Evolutionary conservation across 2,329 filamentous ascomycete species (phyloP).

Genomic region (Cladosporium oxysporum): DNA sequence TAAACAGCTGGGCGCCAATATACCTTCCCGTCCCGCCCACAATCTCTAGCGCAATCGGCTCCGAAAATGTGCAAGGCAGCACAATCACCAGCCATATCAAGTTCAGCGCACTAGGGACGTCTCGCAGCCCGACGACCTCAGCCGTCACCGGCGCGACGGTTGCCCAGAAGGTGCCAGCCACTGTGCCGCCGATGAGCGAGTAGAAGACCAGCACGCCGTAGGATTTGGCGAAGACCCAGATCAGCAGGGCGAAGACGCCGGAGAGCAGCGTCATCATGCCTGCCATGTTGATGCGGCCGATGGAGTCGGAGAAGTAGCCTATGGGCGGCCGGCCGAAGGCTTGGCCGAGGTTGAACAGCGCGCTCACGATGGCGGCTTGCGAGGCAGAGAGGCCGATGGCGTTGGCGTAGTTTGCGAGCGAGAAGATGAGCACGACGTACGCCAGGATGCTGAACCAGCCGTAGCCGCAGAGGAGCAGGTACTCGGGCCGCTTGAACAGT

Average conservation of each 20-base stretch:
- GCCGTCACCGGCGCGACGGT: conserved; percentile 69
- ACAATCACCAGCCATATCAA: conserved; percentile 72
- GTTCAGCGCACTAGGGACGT: conserved; percentile 69
- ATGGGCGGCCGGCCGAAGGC: conserved; percentile 70
- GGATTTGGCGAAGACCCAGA: conserved; percentile 72
- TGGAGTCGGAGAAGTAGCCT: conserved; percentile 69
- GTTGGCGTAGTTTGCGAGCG: conserved; percentile 70
- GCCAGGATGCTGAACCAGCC: conserved; percentile 71
- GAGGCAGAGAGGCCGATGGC: conserved; percentile 66
- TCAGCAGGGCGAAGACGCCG: conserved; percentile 65
- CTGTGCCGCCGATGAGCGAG: conserved; percentile 63
- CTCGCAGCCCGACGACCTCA: conserved; percentile 70
- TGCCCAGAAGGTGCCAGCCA: conserved; percentile 68
- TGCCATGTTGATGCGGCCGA: conserved; percentile 74
- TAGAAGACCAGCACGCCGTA: conserved; percentile 73
- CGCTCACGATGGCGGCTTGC: conserved; percentile 71
- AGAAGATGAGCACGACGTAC: conserved; percentile 77
- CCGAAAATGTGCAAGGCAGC: conserved; percentile 66
- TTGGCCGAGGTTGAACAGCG: conserved; percentile 68
- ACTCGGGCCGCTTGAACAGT: conserved; percentile 64
- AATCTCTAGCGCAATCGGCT: conserved; percentile 58
- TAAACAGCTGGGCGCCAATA: conserved; percentile 60
- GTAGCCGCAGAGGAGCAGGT: conserved; percentile 65
- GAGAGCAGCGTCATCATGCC: conserved; percentile 63
- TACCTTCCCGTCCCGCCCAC: conserved; percentile 53